Evolutionary conservation across 441 rosid genomes (phyloP).

Genomic region (Adansonia gregorii): DNA sequence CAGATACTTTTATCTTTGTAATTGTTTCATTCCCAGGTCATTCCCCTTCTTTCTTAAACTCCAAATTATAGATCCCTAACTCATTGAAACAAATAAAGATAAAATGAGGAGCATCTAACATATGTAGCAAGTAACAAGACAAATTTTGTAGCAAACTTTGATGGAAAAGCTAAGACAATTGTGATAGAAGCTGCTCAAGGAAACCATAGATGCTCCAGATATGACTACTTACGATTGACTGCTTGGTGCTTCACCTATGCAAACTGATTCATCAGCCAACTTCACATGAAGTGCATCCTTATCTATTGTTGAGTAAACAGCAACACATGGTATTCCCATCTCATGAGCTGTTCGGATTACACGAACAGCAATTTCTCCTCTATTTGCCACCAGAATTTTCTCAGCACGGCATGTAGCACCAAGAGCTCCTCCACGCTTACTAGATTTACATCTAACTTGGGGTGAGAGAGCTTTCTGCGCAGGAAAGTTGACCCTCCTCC

Average conservation of each 20-base stretch:
- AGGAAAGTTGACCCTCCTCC: slow-evolving; percentile 56
- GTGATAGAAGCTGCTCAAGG: background rate
- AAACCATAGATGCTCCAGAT: slow-evolving; percentile 16
- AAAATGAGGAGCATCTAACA: background rate
- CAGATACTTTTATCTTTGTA: background rate
- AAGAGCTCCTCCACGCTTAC: slow-evolving; percentile 59
- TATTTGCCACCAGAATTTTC: slow-evolving; percentile 85
- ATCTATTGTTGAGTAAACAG: slow-evolving; percentile 95
- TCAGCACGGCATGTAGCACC: slow-evolving; percentile 64
- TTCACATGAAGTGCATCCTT: slow-evolving; percentile 95
- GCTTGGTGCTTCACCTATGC: slow-evolving; percentile 98
- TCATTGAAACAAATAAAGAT: background rate
- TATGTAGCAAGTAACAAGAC: background rate
- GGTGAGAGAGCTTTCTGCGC: slow-evolving; percentile 46
- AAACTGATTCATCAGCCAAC: slow-evolving; percentile 91
- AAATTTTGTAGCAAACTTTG: background rate
- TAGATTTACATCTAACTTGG: slow-evolving; percentile 40
- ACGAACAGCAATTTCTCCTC: slow-evolving; percentile 96
- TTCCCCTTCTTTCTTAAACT: background rate
- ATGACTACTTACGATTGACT: slow-evolving; percentile 76
- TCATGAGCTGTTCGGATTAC: slow-evolving; percentile 95
- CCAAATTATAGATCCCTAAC: background rate
- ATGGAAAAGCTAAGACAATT: slow-evolving; percentile 3
- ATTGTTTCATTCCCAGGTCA: background rate
- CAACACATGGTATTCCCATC: slow-evolving; percentile 94